Conservation (phyloP, 2,329 filamentous ascomycete genomes). For the Rutstroemia sp. region DNA sequence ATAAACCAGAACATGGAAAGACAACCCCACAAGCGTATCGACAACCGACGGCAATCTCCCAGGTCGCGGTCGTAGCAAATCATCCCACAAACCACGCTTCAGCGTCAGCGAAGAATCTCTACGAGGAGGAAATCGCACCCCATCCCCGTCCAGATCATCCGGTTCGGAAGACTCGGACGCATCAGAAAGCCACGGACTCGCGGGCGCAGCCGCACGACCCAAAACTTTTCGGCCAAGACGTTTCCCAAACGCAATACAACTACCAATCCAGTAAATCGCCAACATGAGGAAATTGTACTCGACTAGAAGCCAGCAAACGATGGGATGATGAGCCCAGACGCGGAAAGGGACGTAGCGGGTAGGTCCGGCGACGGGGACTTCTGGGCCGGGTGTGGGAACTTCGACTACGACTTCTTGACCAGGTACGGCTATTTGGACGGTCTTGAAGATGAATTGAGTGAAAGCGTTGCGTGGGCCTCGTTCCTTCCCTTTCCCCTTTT, state of each 20-base stretch:
- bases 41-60: not conserved
- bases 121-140: not conserved
- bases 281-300: constrained; percentile 6
- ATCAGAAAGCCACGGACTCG: not conserved
- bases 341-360: constrained; percentile 4
- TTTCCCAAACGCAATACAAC: not conserved
- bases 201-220: not conserved
- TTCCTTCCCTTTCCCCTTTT: too few relatives aligned
- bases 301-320: constrained; percentile 9
- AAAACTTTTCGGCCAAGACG: not conserved
- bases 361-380: not conserved
- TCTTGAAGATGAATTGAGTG: too few relatives aligned
- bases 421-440: not conserved
- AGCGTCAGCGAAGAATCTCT: not conserved
- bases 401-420: not conserved
- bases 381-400: not conserved
- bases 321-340: constrained; percentile 4
- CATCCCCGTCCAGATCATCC: not conserved
- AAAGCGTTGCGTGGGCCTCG: too few relatives aligned
- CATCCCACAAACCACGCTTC: not conserved
- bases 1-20: not conserved
- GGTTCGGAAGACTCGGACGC: not conserved
- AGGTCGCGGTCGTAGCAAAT: not conserved
- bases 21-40: not conserved
- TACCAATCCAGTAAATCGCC: not conserved